A percentile compares a stretch with the other conserved stretches of the same genome.
phyloP scores from a whole-genome alignment of 495 filamentous ascomycete species.

The Bryoglossum gracile region DNA sequence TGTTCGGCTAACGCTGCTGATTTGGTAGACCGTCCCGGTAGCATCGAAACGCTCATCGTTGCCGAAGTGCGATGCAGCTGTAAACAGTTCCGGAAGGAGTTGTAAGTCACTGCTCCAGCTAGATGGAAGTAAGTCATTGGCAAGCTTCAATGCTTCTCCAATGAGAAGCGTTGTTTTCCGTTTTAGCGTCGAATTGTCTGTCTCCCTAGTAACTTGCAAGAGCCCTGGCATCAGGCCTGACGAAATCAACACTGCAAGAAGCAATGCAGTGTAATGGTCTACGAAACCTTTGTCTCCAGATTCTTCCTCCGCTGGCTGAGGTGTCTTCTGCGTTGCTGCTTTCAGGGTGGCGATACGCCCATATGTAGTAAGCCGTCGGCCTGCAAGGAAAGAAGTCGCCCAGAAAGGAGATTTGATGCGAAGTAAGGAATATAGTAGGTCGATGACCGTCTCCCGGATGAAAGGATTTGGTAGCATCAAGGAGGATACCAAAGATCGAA shows the following conservation, averaged over 20 bases:
- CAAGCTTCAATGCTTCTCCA: constrained; percentile 82
- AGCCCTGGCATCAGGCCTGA: constrained; percentile 76
- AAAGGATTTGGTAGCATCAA: constrained; percentile 63
- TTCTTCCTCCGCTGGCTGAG: constrained; percentile 49
- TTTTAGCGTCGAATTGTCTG: constrained; percentile 65
- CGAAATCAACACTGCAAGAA: constrained; percentile 78
- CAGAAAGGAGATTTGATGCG: constrained; percentile 93
- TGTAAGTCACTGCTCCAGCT: constrained; percentile 74
- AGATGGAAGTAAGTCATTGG: constrained; percentile 74
- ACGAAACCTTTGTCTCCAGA: constrained; percentile 72
- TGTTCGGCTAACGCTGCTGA: constrained; percentile 93
- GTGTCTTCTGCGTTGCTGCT: constrained; percentile 39
- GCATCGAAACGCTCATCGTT: constrained; percentile 69
- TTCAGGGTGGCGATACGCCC: constrained; percentile 87
- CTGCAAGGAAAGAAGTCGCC: constrained; percentile 92
- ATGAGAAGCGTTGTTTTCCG: constrained; percentile 86
- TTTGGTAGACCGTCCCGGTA: constrained; percentile 86
- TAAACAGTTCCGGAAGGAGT: constrained; percentile 73
- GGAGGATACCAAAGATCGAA: constrained; percentile 73
- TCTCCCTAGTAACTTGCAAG: constrained; percentile 60
- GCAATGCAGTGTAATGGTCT: constrained; percentile 86
- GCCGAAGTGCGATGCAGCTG: constrained; percentile 62
- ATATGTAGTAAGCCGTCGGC: constrained; percentile 87
- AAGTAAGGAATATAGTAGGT: constrained; percentile 83
- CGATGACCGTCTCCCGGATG: constrained; percentile 66